Conservation (phyloP, 768 basidiomycete genomes). For the Mycena polygramma region DNA sequence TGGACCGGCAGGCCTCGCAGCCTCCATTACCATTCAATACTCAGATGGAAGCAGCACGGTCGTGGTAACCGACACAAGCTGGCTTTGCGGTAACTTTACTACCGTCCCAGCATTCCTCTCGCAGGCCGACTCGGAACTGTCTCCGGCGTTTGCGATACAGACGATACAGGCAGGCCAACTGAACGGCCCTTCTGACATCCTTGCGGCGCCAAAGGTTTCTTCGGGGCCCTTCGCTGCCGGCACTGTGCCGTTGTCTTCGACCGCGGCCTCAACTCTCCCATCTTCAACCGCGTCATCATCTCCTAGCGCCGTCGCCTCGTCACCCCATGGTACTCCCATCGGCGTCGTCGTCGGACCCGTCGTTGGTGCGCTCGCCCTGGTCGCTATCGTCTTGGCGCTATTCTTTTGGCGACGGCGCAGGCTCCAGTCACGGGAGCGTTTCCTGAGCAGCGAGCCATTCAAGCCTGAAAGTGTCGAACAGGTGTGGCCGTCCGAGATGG, state of each 20-base stretch:
- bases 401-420: conserved; percentile 22
- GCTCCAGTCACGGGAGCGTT: not conserved
- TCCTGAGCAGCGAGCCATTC: no score
- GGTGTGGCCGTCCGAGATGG: no score
- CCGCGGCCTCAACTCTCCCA: not conserved
- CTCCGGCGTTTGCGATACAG: not conserved
- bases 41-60: conserved; percentile 15
- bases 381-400: conserved; percentile 1
- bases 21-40: conserved; percentile 6
- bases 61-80: conserved; percentile 15
- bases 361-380: conserved; percentile 9
- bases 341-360: conserved; percentile 5
- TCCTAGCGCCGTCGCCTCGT: not conserved
- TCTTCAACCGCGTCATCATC: not conserved
- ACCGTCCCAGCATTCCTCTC: conserved; percentile 11
- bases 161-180: not conserved
- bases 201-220: conserved; percentile 20
- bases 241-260: conserved; percentile 1
- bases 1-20: conserved; percentile 20
- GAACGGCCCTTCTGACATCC: conserved; percentile 4
- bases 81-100: conserved; percentile 14
- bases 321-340: not conserved
- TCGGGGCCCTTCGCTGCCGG: conserved; percentile 16
- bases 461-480: no score
- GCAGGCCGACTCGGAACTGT: not conserved